Evolutionary conservation across 345 rosid genomes (phyloP).

Genomic region (Brassica carinata): DNA sequence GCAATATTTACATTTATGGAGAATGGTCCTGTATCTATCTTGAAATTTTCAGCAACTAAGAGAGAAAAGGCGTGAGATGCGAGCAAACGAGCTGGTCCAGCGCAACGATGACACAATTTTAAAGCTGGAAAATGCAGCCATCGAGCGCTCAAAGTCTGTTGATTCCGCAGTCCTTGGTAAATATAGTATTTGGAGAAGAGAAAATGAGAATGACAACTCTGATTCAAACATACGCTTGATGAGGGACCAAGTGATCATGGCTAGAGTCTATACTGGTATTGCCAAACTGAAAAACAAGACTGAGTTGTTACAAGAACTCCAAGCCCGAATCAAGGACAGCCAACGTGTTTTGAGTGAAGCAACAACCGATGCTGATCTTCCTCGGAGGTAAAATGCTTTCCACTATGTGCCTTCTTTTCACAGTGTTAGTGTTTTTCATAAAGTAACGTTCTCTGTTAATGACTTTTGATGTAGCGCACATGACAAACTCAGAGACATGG

Average conservation of each 20-base stretch:
- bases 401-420: neutral
- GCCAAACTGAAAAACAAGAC: conserved; percentile 78
- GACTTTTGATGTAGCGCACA: conserved; percentile 55
- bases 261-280: conserved; percentile 77
- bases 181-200: conserved; percentile 94
- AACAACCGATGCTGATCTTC: conserved; percentile 80
- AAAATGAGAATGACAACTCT: conserved; percentile 81
- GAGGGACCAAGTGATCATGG: conserved; percentile 96
- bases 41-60: conserved; percentile 75
- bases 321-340: conserved; percentile 78
- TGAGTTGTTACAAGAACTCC: conserved; percentile 73
- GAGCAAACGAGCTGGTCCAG: conserved; percentile 68
- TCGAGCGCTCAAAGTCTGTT: conserved; percentile 91
- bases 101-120: conserved; percentile 71
- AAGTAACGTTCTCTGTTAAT: conserved; percentile 7
- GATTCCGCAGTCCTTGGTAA: conserved; percentile 95
- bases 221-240: conserved; percentile 90
- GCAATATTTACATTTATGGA: neutral
- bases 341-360: conserved; percentile 80
- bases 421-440: neutral
- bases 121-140: conserved; percentile 92
- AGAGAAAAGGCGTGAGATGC: conserved; percentile 78
- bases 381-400: conserved; percentile 52
- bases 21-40: neutral
- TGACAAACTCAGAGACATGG: conserved; percentile 87